Base-by-base conservation (phyloP, 371 early-diverging fungal species). In the Lichtheimia hyalospora region DNA sequence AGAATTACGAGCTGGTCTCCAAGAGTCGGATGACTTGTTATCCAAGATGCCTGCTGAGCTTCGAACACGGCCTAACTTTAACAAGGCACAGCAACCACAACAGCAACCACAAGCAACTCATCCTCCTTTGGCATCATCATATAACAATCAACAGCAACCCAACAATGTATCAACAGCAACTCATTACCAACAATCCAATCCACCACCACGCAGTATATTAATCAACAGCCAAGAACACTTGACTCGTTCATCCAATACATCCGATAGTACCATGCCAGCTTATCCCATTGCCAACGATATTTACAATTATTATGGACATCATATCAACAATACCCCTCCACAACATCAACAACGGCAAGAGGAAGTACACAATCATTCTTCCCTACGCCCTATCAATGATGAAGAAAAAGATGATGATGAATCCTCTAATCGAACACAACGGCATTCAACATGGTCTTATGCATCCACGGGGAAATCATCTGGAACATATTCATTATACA, bases 401-500 rank as follows among this genome's bases (percentile, higher is more conserved):
- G 39, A 53, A 12, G 53, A 53, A 21, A 20, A 24, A 34, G 53
- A 53, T 6, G 25, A 53, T 53, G 53, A 53, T 27, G 18, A 46
- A 46, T 46, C 46, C 46, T 46, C 46, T 7, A 46, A 46, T 46
- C 46, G 16, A 10, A 46, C 52, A 14, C 49, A 58, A n/a, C 49
- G 59, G 18, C 40, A 20, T 49, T 52, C 69, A 40, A 55, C 68
- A 39, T 69, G 67, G 69, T 74, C 71, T 15, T 57, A 58, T 42
- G 62, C 64, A 34, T 74, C 74, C 21, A 68, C 70, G 0, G 63
- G 69, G 28, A 72, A 72, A 54, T 75, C 73, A 10, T 60, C 70
- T 6, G 70, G 62, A n/a, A 68, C 73, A 2, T 65, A 67, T 57
- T 75, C 75, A 1, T 57, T 75, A 3, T 75, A 75, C 52, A 72